These are phyloP conservation scores for Bryoglossum gracile DNA, from an alignment of 495 filamentous ascomycete genomes.

Conservation along the genomic window DNA sequence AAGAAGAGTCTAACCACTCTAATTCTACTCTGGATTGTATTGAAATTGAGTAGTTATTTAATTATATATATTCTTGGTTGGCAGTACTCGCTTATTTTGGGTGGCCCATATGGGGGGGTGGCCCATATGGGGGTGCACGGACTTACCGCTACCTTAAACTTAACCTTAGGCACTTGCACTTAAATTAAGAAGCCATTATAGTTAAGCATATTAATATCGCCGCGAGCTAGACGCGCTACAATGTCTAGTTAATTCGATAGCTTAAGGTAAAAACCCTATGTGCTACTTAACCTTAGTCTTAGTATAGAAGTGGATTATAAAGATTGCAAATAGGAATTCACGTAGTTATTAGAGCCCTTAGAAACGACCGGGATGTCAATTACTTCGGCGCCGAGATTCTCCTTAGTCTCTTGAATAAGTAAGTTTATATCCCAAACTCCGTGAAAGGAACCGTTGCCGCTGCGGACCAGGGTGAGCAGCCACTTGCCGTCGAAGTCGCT, in stretches of 20 bases:
- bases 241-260: slow-evolving; percentile 27
- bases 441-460: slow-evolving; percentile 24
- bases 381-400: slow-evolving; percentile 22
- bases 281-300: slow-evolving; percentile 11
- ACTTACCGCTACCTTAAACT: slow-evolving; percentile 26
- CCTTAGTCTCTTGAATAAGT: slow-evolving; percentile 29
- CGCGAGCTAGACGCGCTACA: slow-evolving; percentile 26
- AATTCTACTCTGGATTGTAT: too few relatives aligned
- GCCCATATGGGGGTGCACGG: too few relatives aligned
- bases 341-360: slow-evolving; percentile 27
- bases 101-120: too few relatives aligned
- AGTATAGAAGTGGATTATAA: neutral
- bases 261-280: too few relatives aligned
- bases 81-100: too few relatives aligned
- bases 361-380: slow-evolving; percentile 23
- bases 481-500: slow-evolving; percentile 25
- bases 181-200: slow-evolving; percentile 25
- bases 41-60: too few relatives aligned
- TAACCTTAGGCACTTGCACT: slow-evolving; percentile 18
- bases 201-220: slow-evolving; percentile 30
- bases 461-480: slow-evolving; percentile 22
- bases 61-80: too few relatives aligned
- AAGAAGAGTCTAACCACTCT: too few relatives aligned
- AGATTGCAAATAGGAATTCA: too few relatives aligned
- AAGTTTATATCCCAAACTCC: slow-evolving; percentile 24